A percentile compares a stretch with the other conserved stretches of the same genome.
Evolutionary conservation across 331 rosid genomes (phyloP).

Genomic region (Acacia concinna): DNA sequence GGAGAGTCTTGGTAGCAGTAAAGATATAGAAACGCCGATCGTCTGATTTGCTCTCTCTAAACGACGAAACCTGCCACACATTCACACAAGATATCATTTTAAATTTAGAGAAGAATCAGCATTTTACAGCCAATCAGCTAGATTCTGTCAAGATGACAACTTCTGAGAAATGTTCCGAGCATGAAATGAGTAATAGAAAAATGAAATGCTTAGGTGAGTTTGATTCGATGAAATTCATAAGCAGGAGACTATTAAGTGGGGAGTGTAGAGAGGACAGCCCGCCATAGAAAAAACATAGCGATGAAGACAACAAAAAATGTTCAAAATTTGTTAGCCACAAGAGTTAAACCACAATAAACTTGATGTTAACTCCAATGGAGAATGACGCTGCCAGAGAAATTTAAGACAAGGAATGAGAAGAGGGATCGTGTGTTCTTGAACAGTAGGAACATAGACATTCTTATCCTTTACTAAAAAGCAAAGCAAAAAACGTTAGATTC

Average conservation of each 20-base stretch:
- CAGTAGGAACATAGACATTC: slow-evolving; percentile 10
- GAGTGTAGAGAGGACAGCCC: too few species aligned
- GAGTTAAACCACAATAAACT: background rate
- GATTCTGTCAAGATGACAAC: background rate
- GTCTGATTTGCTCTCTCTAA: slow-evolving; percentile 94
- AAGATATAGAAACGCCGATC: slow-evolving; percentile 74
- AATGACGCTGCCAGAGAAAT: slow-evolving; percentile 27
- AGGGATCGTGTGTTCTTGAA: slow-evolving; percentile 11
- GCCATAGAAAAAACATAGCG: too few species aligned
- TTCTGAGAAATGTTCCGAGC: background rate
- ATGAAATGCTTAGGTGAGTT: slow-evolving; percentile 13
- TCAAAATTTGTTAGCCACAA: background rate
- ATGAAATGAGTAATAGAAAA: slow-evolving; percentile 6
- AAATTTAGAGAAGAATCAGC: background rate
- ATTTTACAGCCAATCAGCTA: background rate
- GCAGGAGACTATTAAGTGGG: background rate
- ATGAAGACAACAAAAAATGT: background rate
- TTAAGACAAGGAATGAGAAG: background rate
- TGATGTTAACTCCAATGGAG: slow-evolving; percentile 15
- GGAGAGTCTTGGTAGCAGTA: slow-evolving; percentile 95
- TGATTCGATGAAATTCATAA: background rate
- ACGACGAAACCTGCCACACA: slow-evolving; percentile 75
- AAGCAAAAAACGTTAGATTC: slow-evolving; percentile 9
- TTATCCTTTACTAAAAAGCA: background rate
- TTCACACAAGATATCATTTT: background rate